Percentiles rank a stretch among this genome's conserved stretches.
These are phyloP conservation scores for Pythium angustatum DNA, from an alignment of 352 stramenopile genomes.

Conservation along the genomic window DNA sequence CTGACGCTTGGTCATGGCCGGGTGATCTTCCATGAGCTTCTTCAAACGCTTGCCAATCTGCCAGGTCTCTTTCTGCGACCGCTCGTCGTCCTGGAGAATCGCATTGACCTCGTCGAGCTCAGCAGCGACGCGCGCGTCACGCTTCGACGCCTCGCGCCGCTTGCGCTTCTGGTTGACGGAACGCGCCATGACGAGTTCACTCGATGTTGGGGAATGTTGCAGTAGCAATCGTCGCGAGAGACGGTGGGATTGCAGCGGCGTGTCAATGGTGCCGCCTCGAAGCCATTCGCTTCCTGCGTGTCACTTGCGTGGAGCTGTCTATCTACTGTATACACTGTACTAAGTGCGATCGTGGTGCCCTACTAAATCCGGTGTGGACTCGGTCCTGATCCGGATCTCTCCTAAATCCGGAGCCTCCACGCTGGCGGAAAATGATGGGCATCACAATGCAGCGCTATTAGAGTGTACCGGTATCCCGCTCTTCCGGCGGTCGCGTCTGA, in stretches of 20 bases:
- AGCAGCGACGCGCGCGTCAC: constrained; percentile 20
- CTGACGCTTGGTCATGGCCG: constrained; percentile 48
- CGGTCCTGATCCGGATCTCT: too few species aligned
- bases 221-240: too few species aligned
- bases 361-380: too few species aligned
- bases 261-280: constrained; percentile 5
- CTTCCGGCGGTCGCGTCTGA: too few species aligned
- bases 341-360: background rate
- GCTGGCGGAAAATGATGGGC: too few species aligned
- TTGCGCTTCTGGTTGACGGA: constrained; percentile 30
- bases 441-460: too few species aligned
- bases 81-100: constrained; percentile 39
- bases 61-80: constrained; percentile 65
- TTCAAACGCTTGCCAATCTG: constrained; percentile 86
- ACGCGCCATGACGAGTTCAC: constrained; percentile 8
- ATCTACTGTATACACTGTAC: background rate
- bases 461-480: too few species aligned
- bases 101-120: constrained; percentile 40
- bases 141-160: constrained; percentile 19
- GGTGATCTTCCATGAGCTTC: constrained; percentile 66
- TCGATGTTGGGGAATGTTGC: background rate
- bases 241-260: background rate
- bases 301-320: constrained; percentile 2
- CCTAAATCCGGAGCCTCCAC: too few species aligned
- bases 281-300: constrained; percentile 5